Conservation (phyloP, 306 rosid species). For the Glycyrrhiza uralensis region DNA sequence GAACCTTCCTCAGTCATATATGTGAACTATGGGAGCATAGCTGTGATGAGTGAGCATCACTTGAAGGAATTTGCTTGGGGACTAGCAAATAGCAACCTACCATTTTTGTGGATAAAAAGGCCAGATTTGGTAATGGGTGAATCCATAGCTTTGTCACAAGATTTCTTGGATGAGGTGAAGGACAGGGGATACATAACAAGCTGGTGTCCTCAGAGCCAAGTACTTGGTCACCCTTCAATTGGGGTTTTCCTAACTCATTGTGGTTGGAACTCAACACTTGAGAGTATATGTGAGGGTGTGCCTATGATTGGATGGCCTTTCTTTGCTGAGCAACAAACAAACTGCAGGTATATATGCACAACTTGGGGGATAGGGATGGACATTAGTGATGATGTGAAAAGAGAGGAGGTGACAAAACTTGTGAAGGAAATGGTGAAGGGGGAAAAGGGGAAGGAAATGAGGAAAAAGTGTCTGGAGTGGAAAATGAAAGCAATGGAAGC, state of each 20-base stretch:
- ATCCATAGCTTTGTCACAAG: background rate
- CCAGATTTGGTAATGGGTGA: slow-evolving; percentile 11
- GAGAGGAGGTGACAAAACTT: background rate
- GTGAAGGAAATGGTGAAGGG: slow-evolving; percentile 3
- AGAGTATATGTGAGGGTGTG: background rate
- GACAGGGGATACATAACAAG: background rate
- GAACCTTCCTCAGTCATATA: background rate
- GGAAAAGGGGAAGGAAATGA: slow-evolving; percentile 2
- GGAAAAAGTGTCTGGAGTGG: background rate
- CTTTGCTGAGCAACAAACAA: slow-evolving; percentile 15
- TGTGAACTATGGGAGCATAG: slow-evolving; percentile 4
- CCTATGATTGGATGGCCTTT: slow-evolving; percentile 20
- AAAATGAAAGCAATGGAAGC: background rate
- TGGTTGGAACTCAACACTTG: slow-evolving; percentile 2
- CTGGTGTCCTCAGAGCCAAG: slow-evolving; percentile 2
- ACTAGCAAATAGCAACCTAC: background rate
- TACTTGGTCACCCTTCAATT: background rate
- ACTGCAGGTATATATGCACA: background rate
- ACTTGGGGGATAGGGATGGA: slow-evolving; percentile 7
- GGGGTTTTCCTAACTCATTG: background rate
- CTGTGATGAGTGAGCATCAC: background rate
- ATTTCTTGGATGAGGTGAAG: slow-evolving; percentile 3
- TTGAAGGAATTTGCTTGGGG: slow-evolving; percentile 7
- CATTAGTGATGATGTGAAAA: background rate
- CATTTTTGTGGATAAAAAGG: background rate